Evolutionary conservation across 805 yeast species (phyloP).

Genomic region (Sugiyamaella americana): DNA sequence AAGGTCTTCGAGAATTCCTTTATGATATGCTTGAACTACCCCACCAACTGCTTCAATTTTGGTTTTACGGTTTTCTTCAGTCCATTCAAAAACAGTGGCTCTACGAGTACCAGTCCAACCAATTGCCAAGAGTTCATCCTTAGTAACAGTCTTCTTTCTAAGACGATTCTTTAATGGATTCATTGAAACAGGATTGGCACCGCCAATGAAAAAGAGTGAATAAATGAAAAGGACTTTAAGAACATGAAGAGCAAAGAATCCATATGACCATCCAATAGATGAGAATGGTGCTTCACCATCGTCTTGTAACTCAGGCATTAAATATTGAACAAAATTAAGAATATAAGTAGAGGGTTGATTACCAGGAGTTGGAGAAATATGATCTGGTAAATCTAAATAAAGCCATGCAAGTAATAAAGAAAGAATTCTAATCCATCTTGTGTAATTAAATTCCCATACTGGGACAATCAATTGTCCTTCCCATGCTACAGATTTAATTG

Average conservation of each 20-base stretch:
- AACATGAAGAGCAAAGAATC: constrained; percentile 68
- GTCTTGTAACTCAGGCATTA: constrained; percentile 43
- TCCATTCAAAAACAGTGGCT: constrained; percentile 63
- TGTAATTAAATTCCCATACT: constrained; percentile 47
- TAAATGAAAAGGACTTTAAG: constrained; percentile 54
- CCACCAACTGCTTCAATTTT: constrained; percentile 61
- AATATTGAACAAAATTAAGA: constrained; percentile 29
- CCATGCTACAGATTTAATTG: constrained; percentile 60
- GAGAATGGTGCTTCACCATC: constrained; percentile 36
- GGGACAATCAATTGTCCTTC: constrained; percentile 89
- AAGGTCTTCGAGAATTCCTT: constrained; percentile 60
- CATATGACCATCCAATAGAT: constrained; percentile 44
- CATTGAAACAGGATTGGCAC: constrained; percentile 67
- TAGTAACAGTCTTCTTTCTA: constrained; percentile 30
- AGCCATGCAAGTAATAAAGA: constrained; percentile 55
- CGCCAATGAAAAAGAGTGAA: constrained; percentile 57
- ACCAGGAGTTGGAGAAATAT: constrained; percentile 88
- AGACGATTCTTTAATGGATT: constrained; percentile 30
- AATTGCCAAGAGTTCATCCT: constrained; percentile 43
- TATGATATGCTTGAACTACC: constrained; percentile 65
- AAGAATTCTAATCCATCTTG: constrained; percentile 26
- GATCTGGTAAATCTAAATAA: constrained; percentile 89
- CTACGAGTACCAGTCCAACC: constrained; percentile 97
- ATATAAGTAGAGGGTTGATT: constrained; percentile 64
- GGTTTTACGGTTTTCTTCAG: constrained; percentile 57